phyloP scores from a whole-genome alignment of 306 rosid genomes.

The Cyclanthera cordifolia region DNA sequence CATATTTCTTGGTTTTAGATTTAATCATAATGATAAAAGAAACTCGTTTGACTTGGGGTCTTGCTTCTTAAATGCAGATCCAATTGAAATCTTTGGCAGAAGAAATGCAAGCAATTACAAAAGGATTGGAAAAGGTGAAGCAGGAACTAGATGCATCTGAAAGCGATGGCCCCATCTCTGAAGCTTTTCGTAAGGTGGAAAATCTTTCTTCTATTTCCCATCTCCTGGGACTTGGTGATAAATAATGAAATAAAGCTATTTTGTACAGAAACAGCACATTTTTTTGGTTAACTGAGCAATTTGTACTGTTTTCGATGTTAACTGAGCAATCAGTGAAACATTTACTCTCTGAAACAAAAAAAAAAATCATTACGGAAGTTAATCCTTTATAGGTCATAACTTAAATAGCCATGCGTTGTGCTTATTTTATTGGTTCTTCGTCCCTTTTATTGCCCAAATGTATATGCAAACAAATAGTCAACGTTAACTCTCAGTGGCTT shows the following conservation, averaged over 20 bases:
- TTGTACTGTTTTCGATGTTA: background rate
- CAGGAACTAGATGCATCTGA: constrained; percentile 78
- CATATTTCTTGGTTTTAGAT: constrained; percentile 14
- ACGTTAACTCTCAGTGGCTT: background rate
- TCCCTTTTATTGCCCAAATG: too few relatives aligned
- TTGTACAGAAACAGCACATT: background rate
- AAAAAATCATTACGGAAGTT: too few relatives aligned
- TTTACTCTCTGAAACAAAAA: too few relatives aligned
- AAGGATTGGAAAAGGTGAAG: constrained; percentile 82
- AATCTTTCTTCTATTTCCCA: constrained; percentile 8
- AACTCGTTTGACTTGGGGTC: constrained; percentile 15
- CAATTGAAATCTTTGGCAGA: constrained; percentile 98
- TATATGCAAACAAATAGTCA: too few relatives aligned
- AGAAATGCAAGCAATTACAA: constrained; percentile 93
- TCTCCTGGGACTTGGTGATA: background rate
- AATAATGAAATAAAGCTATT: background rate
- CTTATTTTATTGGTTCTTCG: too few relatives aligned
- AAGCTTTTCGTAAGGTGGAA: constrained; percentile 59
- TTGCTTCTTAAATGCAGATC: constrained; percentile 50
- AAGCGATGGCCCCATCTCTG: constrained; percentile 86
- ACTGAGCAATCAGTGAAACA: background rate
- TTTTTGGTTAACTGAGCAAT: background rate
- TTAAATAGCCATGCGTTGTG: too few relatives aligned
- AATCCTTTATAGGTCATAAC: too few relatives aligned
- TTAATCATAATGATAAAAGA: background rate